Conservation (phyloP, 345 rosid genomes). For the Eucalyptus dawsonii region DNA sequence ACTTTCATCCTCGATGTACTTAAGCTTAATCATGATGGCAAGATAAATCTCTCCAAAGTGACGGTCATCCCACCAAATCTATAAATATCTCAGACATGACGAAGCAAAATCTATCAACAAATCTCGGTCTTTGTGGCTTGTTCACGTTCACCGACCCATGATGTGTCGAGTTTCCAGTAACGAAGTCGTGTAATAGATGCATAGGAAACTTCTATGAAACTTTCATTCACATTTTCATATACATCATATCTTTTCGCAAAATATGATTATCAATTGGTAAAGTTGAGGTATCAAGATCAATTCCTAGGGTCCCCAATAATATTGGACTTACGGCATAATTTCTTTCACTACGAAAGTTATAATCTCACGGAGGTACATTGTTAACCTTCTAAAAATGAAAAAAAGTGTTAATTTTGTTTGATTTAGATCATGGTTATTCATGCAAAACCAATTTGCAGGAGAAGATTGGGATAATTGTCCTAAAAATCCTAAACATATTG, state of each 20-base stretch:
- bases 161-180: background rate
- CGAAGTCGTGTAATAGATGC: background rate
- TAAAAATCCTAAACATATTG: background rate
- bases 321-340: background rate
- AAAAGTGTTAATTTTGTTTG: background rate
- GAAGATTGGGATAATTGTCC: background rate
- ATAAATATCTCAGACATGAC: background rate
- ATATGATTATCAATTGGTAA: background rate
- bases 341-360: background rate
- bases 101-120: background rate
- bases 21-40: background rate
- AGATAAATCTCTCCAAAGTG: background rate
- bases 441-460: background rate
- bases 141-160: background rate
- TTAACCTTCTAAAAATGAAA: background rate
- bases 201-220: background rate
- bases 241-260: background rate
- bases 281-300: background rate
- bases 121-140: background rate
- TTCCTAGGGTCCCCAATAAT: background rate
- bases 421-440: background rate
- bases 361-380: background rate
- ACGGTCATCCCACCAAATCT: background rate
- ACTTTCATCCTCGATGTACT: background rate
- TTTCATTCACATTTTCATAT: background rate